These are phyloP conservation scores for Dactylorhiza incarnata DNA, from an alignment of 106 monocot genomes.

Conservation along the genomic window DNA sequence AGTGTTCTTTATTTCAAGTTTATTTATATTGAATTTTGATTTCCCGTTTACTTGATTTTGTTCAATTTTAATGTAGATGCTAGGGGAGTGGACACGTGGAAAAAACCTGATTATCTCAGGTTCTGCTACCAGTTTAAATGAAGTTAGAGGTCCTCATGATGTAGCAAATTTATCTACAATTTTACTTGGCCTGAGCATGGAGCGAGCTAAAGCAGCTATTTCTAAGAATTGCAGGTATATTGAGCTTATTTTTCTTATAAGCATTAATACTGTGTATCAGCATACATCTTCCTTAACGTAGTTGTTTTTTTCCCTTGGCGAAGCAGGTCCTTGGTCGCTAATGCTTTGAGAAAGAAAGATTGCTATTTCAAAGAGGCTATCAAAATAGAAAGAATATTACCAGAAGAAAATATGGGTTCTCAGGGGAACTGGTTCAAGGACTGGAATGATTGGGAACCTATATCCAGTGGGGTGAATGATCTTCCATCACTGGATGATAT, in stretches of 20 bases:
- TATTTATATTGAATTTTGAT: not conserved
- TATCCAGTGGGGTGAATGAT: constrained; percentile 77
- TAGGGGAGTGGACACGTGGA: constrained; percentile 73
- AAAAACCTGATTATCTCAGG: constrained; percentile 89
- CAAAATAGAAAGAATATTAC: constrained; percentile 54
- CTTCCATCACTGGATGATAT: constrained; percentile 55
- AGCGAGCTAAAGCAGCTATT: constrained; percentile 70
- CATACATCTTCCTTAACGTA: not conserved
- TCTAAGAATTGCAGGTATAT: constrained; percentile 71
- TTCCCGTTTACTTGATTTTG: not conserved
- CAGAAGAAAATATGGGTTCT: constrained; percentile 26
- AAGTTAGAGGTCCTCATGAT: constrained; percentile 88
- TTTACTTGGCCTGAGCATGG: constrained; percentile 69
- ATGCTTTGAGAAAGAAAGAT: constrained; percentile 69
- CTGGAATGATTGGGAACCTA: constrained; percentile 78
- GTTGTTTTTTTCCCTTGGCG: not conserved
- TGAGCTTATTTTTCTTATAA: constrained; percentile 3
- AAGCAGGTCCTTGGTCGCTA: constrained; percentile 48
- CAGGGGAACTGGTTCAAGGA: constrained; percentile 30
- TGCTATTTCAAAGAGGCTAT: constrained; percentile 66
- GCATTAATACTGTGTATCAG: not conserved
- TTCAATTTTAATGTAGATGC: constrained; percentile 28
- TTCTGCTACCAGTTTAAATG: constrained; percentile 52
- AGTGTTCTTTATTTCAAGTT: no score
- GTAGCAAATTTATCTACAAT: constrained; percentile 46